Base-by-base conservation (phyloP, 768 basidiomycete genomes). In the Phlebiopsis flavidoalba region DNA sequence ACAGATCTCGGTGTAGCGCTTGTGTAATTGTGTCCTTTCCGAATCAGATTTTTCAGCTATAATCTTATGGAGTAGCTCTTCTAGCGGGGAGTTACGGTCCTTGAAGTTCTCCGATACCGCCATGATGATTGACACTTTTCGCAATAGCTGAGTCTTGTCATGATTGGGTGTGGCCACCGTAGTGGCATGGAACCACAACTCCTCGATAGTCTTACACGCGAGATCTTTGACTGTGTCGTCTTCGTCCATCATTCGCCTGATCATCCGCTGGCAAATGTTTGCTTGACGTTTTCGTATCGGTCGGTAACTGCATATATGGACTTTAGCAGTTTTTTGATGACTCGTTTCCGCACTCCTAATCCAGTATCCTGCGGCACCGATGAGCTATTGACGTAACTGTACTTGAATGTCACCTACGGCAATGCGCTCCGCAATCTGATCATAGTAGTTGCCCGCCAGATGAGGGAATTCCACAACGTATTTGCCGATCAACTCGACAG, bases 401-500 rank as follows among this genome's bases (percentile, higher is more conserved):
- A 55, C 36, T 46, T 19, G 40, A 31, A 26, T 12, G 14, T 21
- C 22, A 75, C 85, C 71, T 74, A 97, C 95, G 43, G 91, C 89
- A 65, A 97, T 93, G 5, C 97, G 88, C 61, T 93, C 91, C 1
- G 91, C 86, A 57, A 99, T 91, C 71, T 86, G 87, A 51, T 82
- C 79, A 67, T 95, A 96, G 74, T 98, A 98, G 66, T 95, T 86
- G 3, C 83, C 83, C 0, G 91, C 93, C n/a, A 98, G 86, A 58
- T 87, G 86, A 0, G 93, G 92, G 0, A 88, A 87, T 62, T 93
- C 89, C 37, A 95, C 84, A 79, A 98, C 88, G 68, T 98, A 96
- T 75, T 94, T 96, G n/a, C 97, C 97, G 60, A 98, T 92, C 60
- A 99, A 77, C 69, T 98, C 97, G 14, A 99, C 92, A 5, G 96